A percentile compares a stretch with the other conserved stretches of the same genome.
These are phyloP conservation scores for Cryptococcus sp. DNA, from an alignment of 1,284 basidiomycete species.

Conservation along the genomic window DNA sequence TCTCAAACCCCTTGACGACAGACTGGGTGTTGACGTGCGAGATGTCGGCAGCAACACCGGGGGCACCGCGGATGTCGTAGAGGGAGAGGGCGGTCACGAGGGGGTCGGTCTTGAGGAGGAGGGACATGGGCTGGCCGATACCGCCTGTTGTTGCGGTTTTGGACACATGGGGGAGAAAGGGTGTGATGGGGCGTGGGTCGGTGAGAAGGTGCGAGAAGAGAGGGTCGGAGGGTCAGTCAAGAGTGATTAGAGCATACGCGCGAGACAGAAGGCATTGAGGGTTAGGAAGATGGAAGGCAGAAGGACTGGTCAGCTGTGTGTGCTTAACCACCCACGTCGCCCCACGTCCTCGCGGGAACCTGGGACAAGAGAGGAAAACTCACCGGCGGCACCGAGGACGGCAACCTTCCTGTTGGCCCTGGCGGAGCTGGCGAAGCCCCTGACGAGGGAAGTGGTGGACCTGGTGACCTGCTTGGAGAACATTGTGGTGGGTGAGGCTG, in stretches of 20 bases:
- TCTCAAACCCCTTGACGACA: constrained; percentile 61
- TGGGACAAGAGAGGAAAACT: constrained; percentile 1
- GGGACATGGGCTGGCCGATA: constrained; percentile 85
- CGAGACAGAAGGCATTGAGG: not conserved
- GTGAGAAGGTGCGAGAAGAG: not conserved
- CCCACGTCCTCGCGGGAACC: too few species aligned
- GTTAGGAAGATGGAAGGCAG: not conserved
- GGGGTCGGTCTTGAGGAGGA: constrained; percentile 82
- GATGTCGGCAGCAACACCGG: constrained; percentile 92
- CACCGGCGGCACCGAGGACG: constrained; percentile 49
- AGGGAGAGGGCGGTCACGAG: constrained; percentile 79
- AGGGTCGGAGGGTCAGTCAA: not conserved
- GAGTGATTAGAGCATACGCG: not conserved
- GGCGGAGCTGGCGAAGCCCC: constrained; percentile 49
- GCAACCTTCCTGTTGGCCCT: constrained; percentile 46
- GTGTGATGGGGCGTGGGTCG: not conserved
- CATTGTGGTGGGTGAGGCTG: constrained; percentile 23
- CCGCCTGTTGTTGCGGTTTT: constrained; percentile 49
- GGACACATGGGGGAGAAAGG: not conserved
- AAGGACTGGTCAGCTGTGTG: not conserved
- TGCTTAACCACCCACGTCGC: not conserved
- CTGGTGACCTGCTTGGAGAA: constrained; percentile 36
- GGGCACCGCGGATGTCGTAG: constrained; percentile 95
- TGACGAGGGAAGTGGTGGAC: constrained; percentile 31
- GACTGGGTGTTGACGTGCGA: constrained; percentile 69